phyloP scores from a whole-genome alignment of 768 basidiomycete species.

The Calvatia gigantea region DNA sequence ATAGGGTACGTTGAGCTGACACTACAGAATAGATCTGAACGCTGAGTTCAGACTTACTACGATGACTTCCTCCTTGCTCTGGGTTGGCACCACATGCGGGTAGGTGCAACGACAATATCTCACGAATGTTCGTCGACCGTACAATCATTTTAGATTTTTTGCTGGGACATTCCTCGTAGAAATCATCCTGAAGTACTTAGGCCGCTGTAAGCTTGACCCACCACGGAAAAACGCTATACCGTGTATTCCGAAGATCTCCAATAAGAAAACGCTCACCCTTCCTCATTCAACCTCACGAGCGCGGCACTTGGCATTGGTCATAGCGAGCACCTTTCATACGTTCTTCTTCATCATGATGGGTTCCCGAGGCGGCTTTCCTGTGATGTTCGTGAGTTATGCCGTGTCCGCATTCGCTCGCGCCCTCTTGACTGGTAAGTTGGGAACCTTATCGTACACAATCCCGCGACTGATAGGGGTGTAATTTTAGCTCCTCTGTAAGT shows the following conservation, averaged over 20 bases:
- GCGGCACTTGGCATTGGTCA: slow-evolving; percentile 33
- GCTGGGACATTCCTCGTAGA: slow-evolving; percentile 47
- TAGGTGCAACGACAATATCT: slow-evolving; percentile 21
- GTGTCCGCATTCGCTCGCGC: slow-evolving; percentile 45
- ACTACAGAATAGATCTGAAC: slow-evolving; percentile 39
- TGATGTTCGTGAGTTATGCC: slow-evolving; percentile 44
- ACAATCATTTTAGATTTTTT: slow-evolving; percentile 33
- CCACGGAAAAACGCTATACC: slow-evolving; percentile 19
- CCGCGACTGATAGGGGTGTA: background rate
- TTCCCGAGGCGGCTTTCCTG: slow-evolving; percentile 34
- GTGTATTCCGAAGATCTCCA: slow-evolving; percentile 17
- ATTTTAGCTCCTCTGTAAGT: slow-evolving; percentile 35
- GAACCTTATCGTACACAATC: slow-evolving; percentile 5
- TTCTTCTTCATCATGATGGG: slow-evolving; percentile 51
- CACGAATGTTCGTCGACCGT: background rate
- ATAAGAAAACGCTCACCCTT: slow-evolving; percentile 1
- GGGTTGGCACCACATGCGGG: slow-evolving; percentile 49
- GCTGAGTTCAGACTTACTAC: slow-evolving; percentile 44
- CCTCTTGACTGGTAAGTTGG: slow-evolving; percentile 40
- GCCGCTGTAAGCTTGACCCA: slow-evolving; percentile 28
- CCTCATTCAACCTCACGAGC: slow-evolving; percentile 39
- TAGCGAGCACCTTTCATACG: slow-evolving; percentile 37
- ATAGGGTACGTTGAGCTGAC: background rate
- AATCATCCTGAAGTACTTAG: slow-evolving; percentile 37
- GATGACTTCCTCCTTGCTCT: slow-evolving; percentile 50